A percentile compares a stretch with the other conserved stretches of the same genome.
phyloP scores from a whole-genome alignment of 805 yeast genomes.

The Tetrapisispora arboricola region DNA sequence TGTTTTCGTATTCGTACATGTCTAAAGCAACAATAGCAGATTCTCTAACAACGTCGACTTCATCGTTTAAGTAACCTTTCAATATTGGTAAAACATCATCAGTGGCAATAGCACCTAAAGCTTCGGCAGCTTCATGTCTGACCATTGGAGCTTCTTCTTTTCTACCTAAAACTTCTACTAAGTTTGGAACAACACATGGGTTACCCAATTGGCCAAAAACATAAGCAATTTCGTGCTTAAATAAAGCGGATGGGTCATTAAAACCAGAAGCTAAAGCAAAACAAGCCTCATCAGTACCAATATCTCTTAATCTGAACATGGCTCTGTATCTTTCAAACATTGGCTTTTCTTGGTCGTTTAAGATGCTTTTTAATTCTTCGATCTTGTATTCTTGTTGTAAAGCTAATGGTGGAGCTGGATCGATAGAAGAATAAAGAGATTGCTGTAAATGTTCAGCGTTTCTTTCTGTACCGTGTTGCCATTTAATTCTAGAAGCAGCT shows the following conservation, averaged over 20 bases:
- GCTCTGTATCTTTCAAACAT: slow-evolving; percentile 94
- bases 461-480: slow-evolving; percentile 62
- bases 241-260: slow-evolving; percentile 81
- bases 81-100: slow-evolving; percentile 90
- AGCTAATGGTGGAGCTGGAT: slow-evolving; percentile 98
- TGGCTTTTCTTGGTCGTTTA: slow-evolving; percentile 69
- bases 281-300: slow-evolving; percentile 89
- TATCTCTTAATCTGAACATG: slow-evolving; percentile 93
- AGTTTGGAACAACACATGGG: slow-evolving; percentile 83
- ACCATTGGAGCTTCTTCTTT: slow-evolving; percentile 92
- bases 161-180: slow-evolving; percentile 71
- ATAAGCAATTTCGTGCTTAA: slow-evolving; percentile 96
- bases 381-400: slow-evolving; percentile 44
- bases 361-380: slow-evolving; percentile 50
- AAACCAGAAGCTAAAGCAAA: slow-evolving; percentile 86
- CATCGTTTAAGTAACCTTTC: slow-evolving; percentile 65
- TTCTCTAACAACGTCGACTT: slow-evolving; percentile 86
- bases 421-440: slow-evolving; percentile 78
- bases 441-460: slow-evolving; percentile 42
- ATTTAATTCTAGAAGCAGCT: slow-evolving; percentile 87
- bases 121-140: slow-evolving; percentile 99
- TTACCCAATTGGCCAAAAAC: slow-evolving; percentile 96
- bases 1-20: slow-evolving; percentile 93
- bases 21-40: slow-evolving; percentile 95
- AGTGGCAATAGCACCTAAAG: slow-evolving; percentile 92